Evolutionary conservation across 305 asterid genomes (phyloP).

Genomic region (Fraxinus sp.): DNA sequence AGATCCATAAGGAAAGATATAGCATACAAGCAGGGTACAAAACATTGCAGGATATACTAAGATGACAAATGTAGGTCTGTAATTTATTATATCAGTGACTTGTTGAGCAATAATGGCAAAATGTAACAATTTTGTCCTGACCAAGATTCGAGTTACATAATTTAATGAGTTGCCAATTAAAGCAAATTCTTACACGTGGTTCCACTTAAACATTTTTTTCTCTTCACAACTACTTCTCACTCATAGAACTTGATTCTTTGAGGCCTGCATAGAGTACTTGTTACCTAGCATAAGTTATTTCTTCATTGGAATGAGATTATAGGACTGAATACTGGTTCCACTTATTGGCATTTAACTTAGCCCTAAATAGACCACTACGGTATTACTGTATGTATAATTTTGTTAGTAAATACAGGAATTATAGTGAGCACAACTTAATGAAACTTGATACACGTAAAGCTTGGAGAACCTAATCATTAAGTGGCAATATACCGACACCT

Average conservation of each 20-base stretch:
- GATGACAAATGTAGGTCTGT: constrained; percentile 10
- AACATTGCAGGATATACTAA: constrained; percentile 11
- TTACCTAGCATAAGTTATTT: background rate
- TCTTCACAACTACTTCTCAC: background rate
- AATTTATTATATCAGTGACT: constrained; percentile 10
- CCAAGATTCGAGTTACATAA: background rate
- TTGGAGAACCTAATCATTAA: background rate
- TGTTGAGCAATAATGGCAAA: background rate
- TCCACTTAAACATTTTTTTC: background rate
- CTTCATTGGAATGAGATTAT: background rate
- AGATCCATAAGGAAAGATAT: background rate
- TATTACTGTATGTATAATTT: background rate
- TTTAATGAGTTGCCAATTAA: background rate
- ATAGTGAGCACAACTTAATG: background rate
- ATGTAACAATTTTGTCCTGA: background rate
- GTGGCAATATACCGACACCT: background rate
- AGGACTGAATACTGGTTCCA: background rate
- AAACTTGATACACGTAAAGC: background rate
- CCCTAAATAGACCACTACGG: background rate
- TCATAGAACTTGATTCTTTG: background rate
- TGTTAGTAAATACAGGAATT: background rate
- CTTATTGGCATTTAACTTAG: background rate
- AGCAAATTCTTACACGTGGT: constrained; percentile 2
- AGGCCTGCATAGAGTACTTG: background rate
- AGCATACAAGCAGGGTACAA: background rate